Conservation (phyloP, 1,139 yeast genomes). For the Pneumocystis wakefieldiae region DNA sequence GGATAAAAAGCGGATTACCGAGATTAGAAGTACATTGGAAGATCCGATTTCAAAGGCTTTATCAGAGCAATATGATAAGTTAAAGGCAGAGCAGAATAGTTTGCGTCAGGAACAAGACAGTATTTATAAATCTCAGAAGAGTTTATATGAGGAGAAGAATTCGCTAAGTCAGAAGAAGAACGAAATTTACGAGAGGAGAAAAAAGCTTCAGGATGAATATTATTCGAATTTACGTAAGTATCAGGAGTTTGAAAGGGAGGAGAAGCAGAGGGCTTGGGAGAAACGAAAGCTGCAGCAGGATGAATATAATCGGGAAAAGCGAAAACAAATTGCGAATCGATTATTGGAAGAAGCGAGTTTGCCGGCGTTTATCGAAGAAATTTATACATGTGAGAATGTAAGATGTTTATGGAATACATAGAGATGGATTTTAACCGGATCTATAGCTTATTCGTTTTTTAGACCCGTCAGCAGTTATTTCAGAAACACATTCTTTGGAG, state of each 20-base stretch:
- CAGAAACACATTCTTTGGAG: neutral
- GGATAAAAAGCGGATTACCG: conserved; percentile 63
- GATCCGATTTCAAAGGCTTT: conserved; percentile 49
- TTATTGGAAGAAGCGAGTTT: conserved; percentile 57
- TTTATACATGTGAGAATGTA: conserved; percentile 56
- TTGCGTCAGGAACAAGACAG: conserved; percentile 47
- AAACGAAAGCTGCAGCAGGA: conserved; percentile 40
- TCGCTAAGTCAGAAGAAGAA: conserved; percentile 57
- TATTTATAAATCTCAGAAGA: conserved; percentile 51
- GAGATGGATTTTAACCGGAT: neutral
- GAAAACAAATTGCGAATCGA: conserved; percentile 33
- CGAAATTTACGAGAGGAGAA: conserved; percentile 47
- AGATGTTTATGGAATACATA: conserved; percentile 11
- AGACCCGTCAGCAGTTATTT: neutral
- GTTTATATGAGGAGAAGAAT: conserved; percentile 49
- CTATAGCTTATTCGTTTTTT: neutral
- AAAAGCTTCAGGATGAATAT: conserved; percentile 49
- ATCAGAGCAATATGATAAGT: conserved; percentile 38
- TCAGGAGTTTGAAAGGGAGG: conserved; percentile 50
- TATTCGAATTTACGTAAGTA: conserved; percentile 53
- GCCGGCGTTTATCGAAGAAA: conserved; percentile 75
- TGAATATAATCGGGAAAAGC: conserved; percentile 25
- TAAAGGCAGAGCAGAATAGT: conserved; percentile 49
- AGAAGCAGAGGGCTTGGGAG: conserved; percentile 37
- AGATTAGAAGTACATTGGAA: conserved; percentile 54